phyloP scores from a whole-genome alignment of 257 asterid species.

The Solanum clarkiae region DNA sequence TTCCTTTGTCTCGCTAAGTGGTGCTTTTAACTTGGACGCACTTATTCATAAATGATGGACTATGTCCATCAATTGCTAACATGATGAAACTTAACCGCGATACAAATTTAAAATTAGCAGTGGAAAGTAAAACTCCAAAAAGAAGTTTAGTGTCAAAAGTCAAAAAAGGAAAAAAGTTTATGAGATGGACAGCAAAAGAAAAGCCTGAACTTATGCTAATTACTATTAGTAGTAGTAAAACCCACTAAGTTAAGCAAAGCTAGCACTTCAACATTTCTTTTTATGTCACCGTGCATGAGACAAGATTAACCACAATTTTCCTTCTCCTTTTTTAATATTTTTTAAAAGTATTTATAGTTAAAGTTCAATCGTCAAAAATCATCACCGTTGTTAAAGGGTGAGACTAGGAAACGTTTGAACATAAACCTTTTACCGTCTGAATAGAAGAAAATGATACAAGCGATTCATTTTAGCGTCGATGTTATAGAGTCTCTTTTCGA shows the following conservation, averaged over 20 bases:
- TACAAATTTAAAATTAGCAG: not conserved
- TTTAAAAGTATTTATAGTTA: not conserved
- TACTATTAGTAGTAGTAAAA: not conserved
- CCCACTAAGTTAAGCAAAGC: not conserved
- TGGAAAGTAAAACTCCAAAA: not conserved
- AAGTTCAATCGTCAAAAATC: not conserved
- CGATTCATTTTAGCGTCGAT: too few species aligned
- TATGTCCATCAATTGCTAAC: not conserved
- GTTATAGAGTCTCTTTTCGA: too few species aligned
- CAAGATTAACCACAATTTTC: not conserved
- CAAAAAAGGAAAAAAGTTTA: not conserved
- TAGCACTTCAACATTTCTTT: not conserved
- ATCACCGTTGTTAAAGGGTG: not conserved
- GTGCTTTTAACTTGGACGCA: not conserved
- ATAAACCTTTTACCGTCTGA: not conserved
- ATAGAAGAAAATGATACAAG: too few species aligned
- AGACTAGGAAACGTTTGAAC: not conserved
- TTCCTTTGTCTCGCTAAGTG: not conserved
- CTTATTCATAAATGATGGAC: not conserved
- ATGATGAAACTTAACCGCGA: not conserved
- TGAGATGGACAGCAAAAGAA: not conserved
- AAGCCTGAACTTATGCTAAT: not conserved
- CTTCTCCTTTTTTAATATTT: not conserved
- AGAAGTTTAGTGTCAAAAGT: not conserved
- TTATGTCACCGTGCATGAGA: not conserved